Evolutionary conservation across 371 early-diverging fungal species (phyloP).

Genomic region (Mucor racemosus): DNA sequence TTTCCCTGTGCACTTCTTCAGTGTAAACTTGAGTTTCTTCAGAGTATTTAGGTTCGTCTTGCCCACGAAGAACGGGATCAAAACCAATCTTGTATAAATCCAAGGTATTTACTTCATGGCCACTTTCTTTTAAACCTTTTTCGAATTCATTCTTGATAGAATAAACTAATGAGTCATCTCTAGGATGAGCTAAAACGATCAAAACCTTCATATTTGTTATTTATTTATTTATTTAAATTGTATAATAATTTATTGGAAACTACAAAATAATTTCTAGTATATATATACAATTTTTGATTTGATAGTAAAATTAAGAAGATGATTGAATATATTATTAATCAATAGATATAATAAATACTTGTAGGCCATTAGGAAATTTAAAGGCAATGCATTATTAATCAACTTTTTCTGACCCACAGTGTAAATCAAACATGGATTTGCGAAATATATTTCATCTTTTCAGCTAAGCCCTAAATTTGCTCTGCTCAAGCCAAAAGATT

Average conservation of each 20-base stretch:
- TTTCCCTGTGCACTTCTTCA: not conserved
- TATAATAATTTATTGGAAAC: not conserved
- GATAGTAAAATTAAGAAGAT: not conserved
- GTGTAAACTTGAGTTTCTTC: not conserved
- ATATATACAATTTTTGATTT: not conserved
- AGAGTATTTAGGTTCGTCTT: not conserved
- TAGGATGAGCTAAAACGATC: conserved; percentile 10
- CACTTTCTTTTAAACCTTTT: conserved; percentile 6
- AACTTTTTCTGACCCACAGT: not conserved
- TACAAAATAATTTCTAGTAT: not conserved
- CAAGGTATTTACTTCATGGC: conserved; percentile 8
- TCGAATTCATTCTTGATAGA: conserved; percentile 3
- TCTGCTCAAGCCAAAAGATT: too few species aligned
- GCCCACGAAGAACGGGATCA: not conserved
- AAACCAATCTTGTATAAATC: conserved; percentile 7
- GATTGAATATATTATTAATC: not conserved
- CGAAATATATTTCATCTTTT: not conserved
- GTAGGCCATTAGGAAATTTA: not conserved
- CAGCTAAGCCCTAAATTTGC: too few species aligned
- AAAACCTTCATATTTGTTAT: conserved; percentile 10
- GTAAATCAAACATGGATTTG: not conserved
- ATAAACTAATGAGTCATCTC: conserved; percentile 11
- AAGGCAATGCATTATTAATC: not conserved
- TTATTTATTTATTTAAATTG: not conserved
- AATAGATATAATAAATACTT: not conserved